These are phyloP conservation scores for Paramyrothecium roridum DNA, from an alignment of 2,329 filamentous ascomycete genomes.

Conservation along the genomic window DNA sequence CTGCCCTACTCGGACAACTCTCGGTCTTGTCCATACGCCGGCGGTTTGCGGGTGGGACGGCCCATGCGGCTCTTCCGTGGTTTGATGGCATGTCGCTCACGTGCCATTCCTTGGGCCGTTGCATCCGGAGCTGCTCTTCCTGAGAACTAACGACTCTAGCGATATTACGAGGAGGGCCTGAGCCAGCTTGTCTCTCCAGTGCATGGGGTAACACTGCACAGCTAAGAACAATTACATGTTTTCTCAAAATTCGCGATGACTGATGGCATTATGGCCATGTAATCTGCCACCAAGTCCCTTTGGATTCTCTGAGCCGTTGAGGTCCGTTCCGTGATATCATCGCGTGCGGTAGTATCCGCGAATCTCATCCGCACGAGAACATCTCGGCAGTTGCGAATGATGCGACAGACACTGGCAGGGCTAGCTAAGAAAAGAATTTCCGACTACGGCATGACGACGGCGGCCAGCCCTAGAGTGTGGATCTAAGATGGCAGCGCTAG, in stretches of 20 bases:
- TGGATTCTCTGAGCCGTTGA: background rate
- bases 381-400: background rate
- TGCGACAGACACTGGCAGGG: background rate
- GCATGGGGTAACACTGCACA: too few species aligned
- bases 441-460: background rate
- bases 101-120: background rate
- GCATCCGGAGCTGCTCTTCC: background rate
- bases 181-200: background rate
- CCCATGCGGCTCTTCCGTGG: background rate
- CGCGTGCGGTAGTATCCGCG: background rate
- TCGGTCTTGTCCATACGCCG: background rate
- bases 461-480: background rate
- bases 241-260: too few species aligned
- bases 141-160: background rate
- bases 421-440: background rate
- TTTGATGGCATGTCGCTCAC: background rate
- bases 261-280: too few species aligned
- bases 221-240: too few species aligned
- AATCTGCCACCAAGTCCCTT: background rate
- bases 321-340: background rate
- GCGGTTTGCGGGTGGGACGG: background rate
- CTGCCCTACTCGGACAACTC: background rate
- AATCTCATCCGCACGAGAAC: background rate
- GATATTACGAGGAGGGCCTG: background rate
- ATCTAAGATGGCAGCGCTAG: background rate